Evolutionary conservation across 129 eudicot genomes (phyloP), one percentile per base, ranked within the genome.

Genomic region (Artemisia tridentata): DNA sequence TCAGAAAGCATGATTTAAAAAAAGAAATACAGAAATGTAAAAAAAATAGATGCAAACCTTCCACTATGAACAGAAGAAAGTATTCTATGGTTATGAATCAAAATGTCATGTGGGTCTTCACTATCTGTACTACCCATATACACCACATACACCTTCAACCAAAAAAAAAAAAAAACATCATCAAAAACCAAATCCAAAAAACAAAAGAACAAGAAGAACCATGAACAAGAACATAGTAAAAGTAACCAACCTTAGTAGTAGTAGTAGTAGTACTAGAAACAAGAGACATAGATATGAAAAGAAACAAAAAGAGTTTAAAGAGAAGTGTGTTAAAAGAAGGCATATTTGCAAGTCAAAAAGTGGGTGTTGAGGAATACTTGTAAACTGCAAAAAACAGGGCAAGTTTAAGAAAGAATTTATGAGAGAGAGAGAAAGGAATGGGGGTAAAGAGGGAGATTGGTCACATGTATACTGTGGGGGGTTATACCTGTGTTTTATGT

Each of bases 111-210:
- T 69, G 88, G 91, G 85, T 85, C 84, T 76, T 83, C 80, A 31
- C 23, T 55, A 19, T 74, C 82, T 47, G 51, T 74, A 54, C 72
- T 81, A 21, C 96, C 96, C 96, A 90, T 90, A 63, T 90, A 90
- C 70, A 90, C 96, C 73, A 85, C 96, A 87, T 80, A 87, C 58
- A 84, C 84, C 96, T 90, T 63, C 46, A 83, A 68, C 21, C 34
- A 69, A 74, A 19, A 73, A 72, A 47, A 72, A 47, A 64, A 6
- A 45, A 38, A 21, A 38, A 18, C 17, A 31, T 63, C 11, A 49
- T 23, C 34, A 17, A 49, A 68, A 16, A 13, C 10, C 10, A 38
- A 38, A 38, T 38, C 45, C 56, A 43, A 34, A 67, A 31, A 27
- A 10, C 11, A 58, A 12, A 34, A 4, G 27, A 10, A 21, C 52